Percentiles rank a stretch among this genome's conserved stretches.
These are phyloP conservation scores for Coniosporium tulheliwenetii DNA, from an alignment of 2,329 filamentous ascomycete genomes.

Conservation along the genomic window DNA sequence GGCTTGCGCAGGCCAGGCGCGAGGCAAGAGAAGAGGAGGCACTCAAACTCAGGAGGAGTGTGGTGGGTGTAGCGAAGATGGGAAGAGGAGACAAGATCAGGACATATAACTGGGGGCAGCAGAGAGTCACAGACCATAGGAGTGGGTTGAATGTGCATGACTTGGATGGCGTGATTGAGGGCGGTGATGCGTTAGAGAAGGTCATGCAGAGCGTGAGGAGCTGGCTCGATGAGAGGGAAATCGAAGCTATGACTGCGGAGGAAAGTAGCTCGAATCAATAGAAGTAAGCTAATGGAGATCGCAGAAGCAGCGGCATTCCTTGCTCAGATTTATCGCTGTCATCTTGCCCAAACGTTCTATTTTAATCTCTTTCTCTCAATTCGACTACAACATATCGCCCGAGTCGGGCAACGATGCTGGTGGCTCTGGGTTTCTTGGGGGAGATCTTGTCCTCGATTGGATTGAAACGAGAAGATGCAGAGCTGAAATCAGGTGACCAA, in stretches of 20 bases:
- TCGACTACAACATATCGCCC: too few relatives aligned
- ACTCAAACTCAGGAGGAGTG: slow-evolving; percentile 56
- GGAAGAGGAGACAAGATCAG: slow-evolving; percentile 87
- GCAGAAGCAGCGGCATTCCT: too few relatives aligned
- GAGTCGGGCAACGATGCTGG: too few relatives aligned
- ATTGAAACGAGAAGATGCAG: too few relatives aligned
- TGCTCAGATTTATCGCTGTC: too few relatives aligned
- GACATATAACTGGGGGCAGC: slow-evolving; percentile 71
- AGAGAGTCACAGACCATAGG: slow-evolving; percentile 78
- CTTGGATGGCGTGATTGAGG: slow-evolving; percentile 63
- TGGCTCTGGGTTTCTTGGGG: too few relatives aligned
- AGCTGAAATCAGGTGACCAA: too few relatives aligned
- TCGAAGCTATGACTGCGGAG: slow-evolving; percentile 46
- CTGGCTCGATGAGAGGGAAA: slow-evolving; percentile 63
- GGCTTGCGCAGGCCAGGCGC: slow-evolving; percentile 62
- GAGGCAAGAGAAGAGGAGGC: slow-evolving; percentile 76
- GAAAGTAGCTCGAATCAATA: slow-evolving; percentile 11
- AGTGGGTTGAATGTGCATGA: slow-evolving; percentile 68
- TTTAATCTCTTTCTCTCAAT: too few relatives aligned
- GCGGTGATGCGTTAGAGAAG: slow-evolving; percentile 54
- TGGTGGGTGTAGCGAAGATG: slow-evolving; percentile 63
- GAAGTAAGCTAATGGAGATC: background rate
- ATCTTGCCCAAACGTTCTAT: too few relatives aligned
- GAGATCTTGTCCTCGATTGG: too few relatives aligned
- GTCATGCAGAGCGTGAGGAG: slow-evolving; percentile 64